These are phyloP conservation scores for Nannochloropsis salina DNA, from an alignment of 108 stramenopile genomes.

Conservation along the genomic window DNA sequence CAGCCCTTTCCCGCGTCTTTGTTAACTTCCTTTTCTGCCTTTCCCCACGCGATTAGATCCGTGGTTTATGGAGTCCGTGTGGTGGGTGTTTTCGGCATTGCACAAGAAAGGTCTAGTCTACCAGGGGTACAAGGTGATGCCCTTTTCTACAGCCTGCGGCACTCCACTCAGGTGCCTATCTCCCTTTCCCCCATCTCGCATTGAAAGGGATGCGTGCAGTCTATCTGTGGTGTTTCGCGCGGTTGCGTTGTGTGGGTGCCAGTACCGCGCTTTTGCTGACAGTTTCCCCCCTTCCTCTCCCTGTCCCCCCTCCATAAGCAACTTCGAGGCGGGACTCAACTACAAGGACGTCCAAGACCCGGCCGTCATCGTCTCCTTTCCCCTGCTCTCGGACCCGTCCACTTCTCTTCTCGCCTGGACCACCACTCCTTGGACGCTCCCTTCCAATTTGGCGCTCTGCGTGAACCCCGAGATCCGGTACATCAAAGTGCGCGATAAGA, in stretches of 20 bases:
- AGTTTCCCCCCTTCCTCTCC: not conserved
- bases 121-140: constrained; percentile 98
- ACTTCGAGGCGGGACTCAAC: constrained; percentile 98
- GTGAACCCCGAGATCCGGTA: constrained; percentile 87
- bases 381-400: constrained; percentile 65
- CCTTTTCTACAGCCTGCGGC: constrained; percentile 89
- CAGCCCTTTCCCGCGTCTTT: not conserved
- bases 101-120: constrained; percentile 94
- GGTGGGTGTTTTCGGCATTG: constrained; percentile 93
- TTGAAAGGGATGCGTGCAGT: too few species aligned
- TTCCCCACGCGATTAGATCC: constrained; percentile 28
- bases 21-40: not conserved
- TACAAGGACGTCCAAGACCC: constrained; percentile 90
- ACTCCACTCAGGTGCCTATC: constrained; percentile 71
- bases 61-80: constrained; percentile 96
- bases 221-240: not conserved
- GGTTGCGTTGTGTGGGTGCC: not conserved
- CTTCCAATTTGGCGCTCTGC: constrained; percentile 79
- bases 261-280: not conserved
- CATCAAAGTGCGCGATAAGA: constrained; percentile 82
- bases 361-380: constrained; percentile 94
- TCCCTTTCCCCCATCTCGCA: not conserved
- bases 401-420: constrained; percentile 58
- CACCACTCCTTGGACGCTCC: constrained; percentile 61
- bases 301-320: constrained; percentile 51